These are phyloP conservation scores for Micractinium sp. DNA, from an alignment of 139 green algal genomes.

Conservation along the genomic window DNA sequence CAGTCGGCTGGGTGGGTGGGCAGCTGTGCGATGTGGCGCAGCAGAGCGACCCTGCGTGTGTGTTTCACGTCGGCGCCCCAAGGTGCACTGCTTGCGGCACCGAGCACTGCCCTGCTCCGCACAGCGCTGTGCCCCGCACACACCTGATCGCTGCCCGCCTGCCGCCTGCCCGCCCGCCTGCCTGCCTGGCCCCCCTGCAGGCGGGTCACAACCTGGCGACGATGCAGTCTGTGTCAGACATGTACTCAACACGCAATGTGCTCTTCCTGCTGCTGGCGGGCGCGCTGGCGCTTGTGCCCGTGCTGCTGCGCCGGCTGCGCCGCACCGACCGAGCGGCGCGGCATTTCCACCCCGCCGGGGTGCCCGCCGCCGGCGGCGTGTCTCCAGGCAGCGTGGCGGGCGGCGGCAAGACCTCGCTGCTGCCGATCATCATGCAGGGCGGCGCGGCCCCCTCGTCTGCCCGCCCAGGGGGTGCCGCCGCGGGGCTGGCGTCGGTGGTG, in stretches of 20 bases:
- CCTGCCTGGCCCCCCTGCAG: background rate
- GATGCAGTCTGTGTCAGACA: slow-evolving; percentile 35
- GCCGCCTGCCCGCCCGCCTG: background rate
- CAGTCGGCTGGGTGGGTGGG: background rate
- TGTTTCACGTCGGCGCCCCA: too few relatives aligned
- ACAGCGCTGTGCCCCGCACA: too few relatives aligned
- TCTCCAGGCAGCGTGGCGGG: background rate
- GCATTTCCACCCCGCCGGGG: background rate
- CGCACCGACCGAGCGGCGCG: background rate
- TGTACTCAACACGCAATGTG: slow-evolving; percentile 45
- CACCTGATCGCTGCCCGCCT: background rate
- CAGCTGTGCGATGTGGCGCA: too few relatives aligned
- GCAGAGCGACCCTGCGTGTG: too few relatives aligned
- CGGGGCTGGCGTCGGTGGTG: background rate
- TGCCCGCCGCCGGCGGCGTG: too few relatives aligned
- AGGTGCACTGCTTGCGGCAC: too few relatives aligned
- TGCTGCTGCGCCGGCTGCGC: slow-evolving; percentile 27
- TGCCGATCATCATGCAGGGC: background rate
- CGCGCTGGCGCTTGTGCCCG: slow-evolving; percentile 38
- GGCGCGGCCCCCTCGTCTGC: background rate
- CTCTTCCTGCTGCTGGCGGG: slow-evolving; percentile 34
- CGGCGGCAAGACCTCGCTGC: background rate
- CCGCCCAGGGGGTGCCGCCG: background rate
- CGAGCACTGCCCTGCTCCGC: background rate
- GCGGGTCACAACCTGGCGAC: slow-evolving; percentile 35